Evolutionary conservation across 345 rosid species (phyloP).

Genomic region (Bruguiera gymnorhiza): DNA sequence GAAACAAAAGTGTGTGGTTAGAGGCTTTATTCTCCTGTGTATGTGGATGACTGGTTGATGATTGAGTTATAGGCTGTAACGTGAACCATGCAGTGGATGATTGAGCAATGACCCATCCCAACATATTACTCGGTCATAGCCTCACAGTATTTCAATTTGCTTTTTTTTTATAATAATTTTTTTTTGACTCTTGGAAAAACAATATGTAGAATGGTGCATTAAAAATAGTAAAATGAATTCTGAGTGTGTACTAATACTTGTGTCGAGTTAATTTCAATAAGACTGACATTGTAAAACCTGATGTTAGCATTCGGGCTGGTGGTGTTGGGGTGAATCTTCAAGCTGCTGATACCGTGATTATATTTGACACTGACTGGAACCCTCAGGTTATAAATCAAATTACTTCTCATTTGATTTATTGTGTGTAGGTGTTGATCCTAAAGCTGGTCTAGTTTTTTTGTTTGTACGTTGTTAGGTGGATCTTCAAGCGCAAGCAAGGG

Average conservation of each 20-base stretch:
- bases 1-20: not conserved
- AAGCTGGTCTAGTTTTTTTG: constrained; percentile 9
- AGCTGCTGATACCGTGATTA: constrained; percentile 91
- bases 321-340: constrained; percentile 98
- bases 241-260: not conserved
- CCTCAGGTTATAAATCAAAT: constrained; percentile 61
- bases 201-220: not conserved
- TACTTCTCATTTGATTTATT: constrained; percentile 13
- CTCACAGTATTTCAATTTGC: too few relatives aligned
- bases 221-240: not conserved
- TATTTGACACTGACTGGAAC: constrained; percentile 97
- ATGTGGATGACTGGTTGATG: too few relatives aligned
- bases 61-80: not conserved
- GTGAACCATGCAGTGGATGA: not conserved
- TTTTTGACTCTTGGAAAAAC: not conserved
- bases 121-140: not conserved
- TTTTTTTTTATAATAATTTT: not conserved
- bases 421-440: constrained; percentile 1
- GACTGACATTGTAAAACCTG: constrained; percentile 21
- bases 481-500: constrained; percentile 97
- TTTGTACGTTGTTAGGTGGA: constrained; percentile 56
- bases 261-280: constrained; percentile 5
- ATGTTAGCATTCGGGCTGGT: constrained; percentile 87
- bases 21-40: not conserved
- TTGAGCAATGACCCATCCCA: not conserved